Conservation (phyloP, 345 rosid genomes). For the Chamaenerion angustifolium region DNA sequence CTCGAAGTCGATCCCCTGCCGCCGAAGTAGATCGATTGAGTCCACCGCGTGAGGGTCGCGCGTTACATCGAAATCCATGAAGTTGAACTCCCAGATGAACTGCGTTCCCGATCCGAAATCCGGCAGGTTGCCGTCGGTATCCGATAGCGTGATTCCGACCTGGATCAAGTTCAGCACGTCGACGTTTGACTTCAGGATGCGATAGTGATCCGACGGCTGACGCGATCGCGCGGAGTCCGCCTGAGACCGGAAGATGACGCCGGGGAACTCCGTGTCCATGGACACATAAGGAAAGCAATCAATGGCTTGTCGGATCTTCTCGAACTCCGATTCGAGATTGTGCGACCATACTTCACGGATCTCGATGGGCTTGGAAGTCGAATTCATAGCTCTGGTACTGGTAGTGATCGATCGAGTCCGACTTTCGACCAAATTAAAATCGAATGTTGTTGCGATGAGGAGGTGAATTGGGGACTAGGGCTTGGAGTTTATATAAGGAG, state of each 20-base stretch:
- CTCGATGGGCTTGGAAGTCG: constrained; percentile 8
- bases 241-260: constrained; percentile 35
- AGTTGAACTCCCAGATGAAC: constrained; percentile 80
- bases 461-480: too few species aligned
- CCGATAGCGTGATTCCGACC: constrained; percentile 65
- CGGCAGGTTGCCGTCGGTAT: constrained; percentile 27
- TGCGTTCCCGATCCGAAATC: neutral
- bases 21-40: constrained; percentile 58
- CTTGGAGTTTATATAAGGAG: too few species aligned
- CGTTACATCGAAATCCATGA: constrained; percentile 47
- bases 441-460: too few species aligned
- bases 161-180: constrained; percentile 73
- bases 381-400: neutral
- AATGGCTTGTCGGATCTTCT: constrained; percentile 35
- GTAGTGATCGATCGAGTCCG: too few species aligned
- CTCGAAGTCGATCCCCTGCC: constrained; percentile 68
- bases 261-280: constrained; percentile 92
- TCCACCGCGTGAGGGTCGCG: constrained; percentile 63
- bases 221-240: constrained; percentile 13
- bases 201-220: constrained; percentile 49
- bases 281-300: constrained; percentile 54
- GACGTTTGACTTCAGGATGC: constrained; percentile 59
- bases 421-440: too few species aligned
- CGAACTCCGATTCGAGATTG: constrained; percentile 58
- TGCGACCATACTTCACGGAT: constrained; percentile 67